Conservation (phyloP, 2,329 filamentous ascomycete genomes). For the Ophiocordyceps sinensis region DNA sequence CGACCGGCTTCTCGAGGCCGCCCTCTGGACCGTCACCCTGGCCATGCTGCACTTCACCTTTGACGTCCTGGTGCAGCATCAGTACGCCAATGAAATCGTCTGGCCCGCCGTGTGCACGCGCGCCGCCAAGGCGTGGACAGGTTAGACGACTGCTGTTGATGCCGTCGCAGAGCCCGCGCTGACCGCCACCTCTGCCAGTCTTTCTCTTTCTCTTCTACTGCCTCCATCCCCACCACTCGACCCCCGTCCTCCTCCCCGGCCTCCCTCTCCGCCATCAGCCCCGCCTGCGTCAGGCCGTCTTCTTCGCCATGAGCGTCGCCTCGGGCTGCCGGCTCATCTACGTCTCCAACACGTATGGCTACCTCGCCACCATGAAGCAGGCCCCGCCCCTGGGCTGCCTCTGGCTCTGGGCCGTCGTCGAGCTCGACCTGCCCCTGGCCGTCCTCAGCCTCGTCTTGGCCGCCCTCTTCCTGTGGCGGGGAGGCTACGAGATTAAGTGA, state of each 20-base stretch:
- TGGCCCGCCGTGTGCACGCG: conserved; percentile 42
- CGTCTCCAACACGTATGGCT: conserved; percentile 65
- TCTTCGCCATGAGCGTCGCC: conserved; percentile 44
- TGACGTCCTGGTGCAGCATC: conserved; percentile 64
- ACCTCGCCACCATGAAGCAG: conserved; percentile 81
- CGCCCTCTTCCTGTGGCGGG: conserved; percentile 29
- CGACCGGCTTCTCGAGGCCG: conserved; percentile 38
- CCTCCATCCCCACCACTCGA: conserved; percentile 38
- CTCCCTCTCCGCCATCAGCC: conserved; percentile 31
- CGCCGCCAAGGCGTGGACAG: conserved; percentile 34
- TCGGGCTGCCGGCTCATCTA: conserved; percentile 69
- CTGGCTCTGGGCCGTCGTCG: conserved; percentile 88
- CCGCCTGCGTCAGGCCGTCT: conserved; percentile 42
- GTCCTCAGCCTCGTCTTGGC: conserved; percentile 35
- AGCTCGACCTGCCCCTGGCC: conserved; percentile 60
- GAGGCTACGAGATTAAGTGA: conserved; percentile 31
- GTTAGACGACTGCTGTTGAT: conserved; percentile 18
- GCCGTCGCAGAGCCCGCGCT: not conserved
- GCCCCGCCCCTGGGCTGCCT: conserved; percentile 79
- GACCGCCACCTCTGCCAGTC: conserved; percentile 20
- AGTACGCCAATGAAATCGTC: conserved; percentile 54
- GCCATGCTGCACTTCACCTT: conserved; percentile 63
- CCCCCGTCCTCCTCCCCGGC: conserved; percentile 33
- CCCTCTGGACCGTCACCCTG: conserved; percentile 47
- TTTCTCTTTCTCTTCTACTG: conserved; percentile 41